Conservation (phyloP, 169 alveolate species). For the Cryptosporidium ubiquitum region DNA sequence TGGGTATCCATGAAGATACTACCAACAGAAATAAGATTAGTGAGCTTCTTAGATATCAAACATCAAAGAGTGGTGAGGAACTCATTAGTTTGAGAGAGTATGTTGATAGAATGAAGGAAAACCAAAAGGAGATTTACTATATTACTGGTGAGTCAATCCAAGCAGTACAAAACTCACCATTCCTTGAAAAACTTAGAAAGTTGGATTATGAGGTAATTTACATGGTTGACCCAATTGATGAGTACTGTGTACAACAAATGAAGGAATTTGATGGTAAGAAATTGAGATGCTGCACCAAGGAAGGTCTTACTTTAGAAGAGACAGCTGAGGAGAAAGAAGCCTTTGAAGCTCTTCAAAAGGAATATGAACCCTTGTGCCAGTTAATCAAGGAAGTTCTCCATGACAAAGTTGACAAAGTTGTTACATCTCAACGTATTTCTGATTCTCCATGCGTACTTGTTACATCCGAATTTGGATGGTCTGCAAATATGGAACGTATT, state of each 20-base stretch:
- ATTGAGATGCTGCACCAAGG: constrained; percentile 97
- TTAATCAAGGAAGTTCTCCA: constrained; percentile 97
- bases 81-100: constrained; percentile 96
- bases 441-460: constrained; percentile 99
- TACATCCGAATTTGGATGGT: constrained; percentile 99
- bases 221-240: constrained; percentile 99
- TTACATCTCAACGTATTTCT: constrained; percentile 93
- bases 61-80: constrained; percentile 99
- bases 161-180: constrained; percentile 97
- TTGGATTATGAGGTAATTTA: constrained; percentile 97
- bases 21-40: constrained; percentile 94
- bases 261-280: constrained; percentile 98
- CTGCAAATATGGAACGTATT: constrained; percentile 99
- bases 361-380: constrained; percentile 97
- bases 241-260: constrained; percentile 98
- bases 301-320: constrained; percentile 95
- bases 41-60: constrained; percentile 96
- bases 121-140: constrained; percentile 98
- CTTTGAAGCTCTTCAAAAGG: constrained; percentile 95
- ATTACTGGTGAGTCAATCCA: constrained; percentile 98
- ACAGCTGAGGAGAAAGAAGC: constrained; percentile 98
- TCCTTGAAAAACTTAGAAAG: constrained; percentile 96
- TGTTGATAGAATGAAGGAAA: constrained; percentile 98
- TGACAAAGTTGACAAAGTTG: constrained; percentile 99
- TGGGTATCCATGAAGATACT: constrained; percentile 99